A percentile compares a stretch with the other conserved stretches of the same genome.
Evolutionary conservation across 345 rosid genomes (phyloP).

Genomic region (Moricandia arvensis): DNA sequence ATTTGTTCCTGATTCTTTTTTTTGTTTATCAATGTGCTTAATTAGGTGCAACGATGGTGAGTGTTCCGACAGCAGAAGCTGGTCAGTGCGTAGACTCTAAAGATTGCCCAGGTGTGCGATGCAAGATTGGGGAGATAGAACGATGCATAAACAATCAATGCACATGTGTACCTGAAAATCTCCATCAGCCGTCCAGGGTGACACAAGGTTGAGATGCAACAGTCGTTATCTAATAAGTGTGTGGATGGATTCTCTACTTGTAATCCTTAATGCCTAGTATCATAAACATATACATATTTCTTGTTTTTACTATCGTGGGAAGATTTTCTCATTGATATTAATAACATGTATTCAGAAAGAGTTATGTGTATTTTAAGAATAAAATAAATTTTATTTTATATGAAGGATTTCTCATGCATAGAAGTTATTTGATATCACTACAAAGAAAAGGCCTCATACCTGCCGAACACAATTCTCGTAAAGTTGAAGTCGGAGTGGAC

Average conservation of each 20-base stretch:
- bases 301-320: neutral
- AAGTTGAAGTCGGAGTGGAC: neutral
- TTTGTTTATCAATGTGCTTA: neutral
- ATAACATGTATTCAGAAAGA: too few species aligned
- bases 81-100: too few species aligned
- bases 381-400: too few species aligned
- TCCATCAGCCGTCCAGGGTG: neutral
- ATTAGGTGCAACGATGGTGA: neutral
- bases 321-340: neutral
- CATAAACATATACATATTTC: neutral
- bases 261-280: neutral
- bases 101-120: too few species aligned
- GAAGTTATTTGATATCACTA: too few species aligned
- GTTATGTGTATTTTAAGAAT: too few species aligned
- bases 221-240: neutral
- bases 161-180: neutral
- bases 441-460: neutral
- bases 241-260: neutral
- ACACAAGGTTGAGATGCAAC: neutral
- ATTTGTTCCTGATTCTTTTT: too few species aligned
- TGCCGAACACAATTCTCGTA: neutral
- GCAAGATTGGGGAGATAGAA: neutral
- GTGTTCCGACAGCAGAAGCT: neutral
- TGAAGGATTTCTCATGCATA: too few species aligned
- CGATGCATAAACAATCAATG: neutral